These are phyloP conservation scores for Ochromonas danica DNA, from an alignment of 108 stramenopile genomes.

Conservation along the genomic window DNA sequence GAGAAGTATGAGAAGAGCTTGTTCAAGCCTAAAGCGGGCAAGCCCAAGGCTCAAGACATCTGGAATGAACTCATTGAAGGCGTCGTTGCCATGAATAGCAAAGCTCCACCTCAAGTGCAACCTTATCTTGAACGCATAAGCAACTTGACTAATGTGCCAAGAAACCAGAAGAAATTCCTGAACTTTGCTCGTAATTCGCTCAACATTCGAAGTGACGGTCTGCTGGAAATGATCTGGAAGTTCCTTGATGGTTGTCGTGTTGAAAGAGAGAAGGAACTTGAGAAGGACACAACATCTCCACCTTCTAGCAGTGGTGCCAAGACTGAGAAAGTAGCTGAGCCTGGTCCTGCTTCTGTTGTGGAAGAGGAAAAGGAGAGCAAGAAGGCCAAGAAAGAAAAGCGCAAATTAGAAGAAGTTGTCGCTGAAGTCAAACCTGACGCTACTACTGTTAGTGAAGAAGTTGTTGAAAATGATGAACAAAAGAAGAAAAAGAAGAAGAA, in stretches of 20 bases:
- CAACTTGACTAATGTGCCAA: slow-evolving; percentile 66
- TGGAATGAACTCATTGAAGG: slow-evolving; percentile 35
- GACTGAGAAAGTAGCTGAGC: neutral
- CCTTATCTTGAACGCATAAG: slow-evolving; percentile 39
- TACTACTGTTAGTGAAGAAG: neutral
- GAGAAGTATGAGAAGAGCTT: slow-evolving; percentile 63
- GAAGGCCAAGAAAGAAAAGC: slow-evolving; percentile 6
- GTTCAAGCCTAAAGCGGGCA: slow-evolving; percentile 57
- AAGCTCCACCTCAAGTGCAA: slow-evolving; percentile 30
- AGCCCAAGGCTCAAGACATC: slow-evolving; percentile 28
- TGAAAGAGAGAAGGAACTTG: slow-evolving; percentile 31
- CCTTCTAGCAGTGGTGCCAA: neutral
- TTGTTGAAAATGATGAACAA: neutral
- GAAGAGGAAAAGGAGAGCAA: slow-evolving; percentile 25
- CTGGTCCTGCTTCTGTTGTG: neutral
- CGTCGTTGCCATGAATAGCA: slow-evolving; percentile 28
- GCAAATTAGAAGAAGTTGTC: neutral
- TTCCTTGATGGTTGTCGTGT: slow-evolving; percentile 48
- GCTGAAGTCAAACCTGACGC: too few relatives aligned
- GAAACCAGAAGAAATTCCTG: slow-evolving; percentile 80
- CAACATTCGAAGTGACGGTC: slow-evolving; percentile 56
- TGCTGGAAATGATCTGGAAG: slow-evolving; percentile 69
- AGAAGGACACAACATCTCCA: neutral
- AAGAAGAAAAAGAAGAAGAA: slow-evolving; percentile 48
- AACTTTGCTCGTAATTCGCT: slow-evolving; percentile 81